Percentiles rank a stretch among this genome's conserved stretches.
Evolutionary conservation across 2,329 filamentous ascomycete species (phyloP).

Genomic region (Aspergillus aculeatinus): DNA sequence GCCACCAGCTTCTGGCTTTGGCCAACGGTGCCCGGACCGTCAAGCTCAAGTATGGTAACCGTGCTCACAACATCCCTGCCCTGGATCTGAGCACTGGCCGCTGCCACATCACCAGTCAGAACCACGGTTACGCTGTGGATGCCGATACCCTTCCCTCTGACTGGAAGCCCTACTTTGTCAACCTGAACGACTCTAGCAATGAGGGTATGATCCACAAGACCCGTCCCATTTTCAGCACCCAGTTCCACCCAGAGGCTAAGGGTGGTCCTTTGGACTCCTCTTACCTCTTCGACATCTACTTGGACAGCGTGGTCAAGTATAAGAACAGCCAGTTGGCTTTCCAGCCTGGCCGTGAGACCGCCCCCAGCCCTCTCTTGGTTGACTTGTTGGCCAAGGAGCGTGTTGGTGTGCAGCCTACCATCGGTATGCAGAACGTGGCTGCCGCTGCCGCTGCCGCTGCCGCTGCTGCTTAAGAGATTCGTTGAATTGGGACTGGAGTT

Average conservation of each 20-base stretch:
- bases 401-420: constrained; percentile 77
- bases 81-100: constrained; percentile 91
- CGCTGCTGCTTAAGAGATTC: constrained; percentile 18
- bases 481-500: constrained; percentile 13
- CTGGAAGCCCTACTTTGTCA: constrained; percentile 98
- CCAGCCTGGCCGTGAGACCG: constrained; percentile 73
- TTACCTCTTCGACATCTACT: constrained; percentile 95
- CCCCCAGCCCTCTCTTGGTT: constrained; percentile 81
- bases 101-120: constrained; percentile 98
- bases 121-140: constrained; percentile 96
- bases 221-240: constrained; percentile 94
- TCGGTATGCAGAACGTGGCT: constrained; percentile 51
- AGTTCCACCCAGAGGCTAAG: constrained; percentile 99
- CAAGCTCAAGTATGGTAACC: constrained; percentile 99
- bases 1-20: constrained; percentile 91
- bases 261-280: constrained; percentile 93
- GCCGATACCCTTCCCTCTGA: constrained; percentile 75
- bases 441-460: constrained; percentile 34
- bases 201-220: constrained; percentile 97
- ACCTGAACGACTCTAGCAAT: constrained; percentile 96
- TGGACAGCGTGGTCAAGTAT: constrained; percentile 84
- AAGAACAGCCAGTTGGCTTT: constrained; percentile 77
- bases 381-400: constrained; percentile 92
- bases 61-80: constrained; percentile 96
- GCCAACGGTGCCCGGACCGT: constrained; percentile 85